These are phyloP conservation scores for Psidium guajava DNA, from an alignment of 345 rosid genomes.

Conservation along the genomic window DNA sequence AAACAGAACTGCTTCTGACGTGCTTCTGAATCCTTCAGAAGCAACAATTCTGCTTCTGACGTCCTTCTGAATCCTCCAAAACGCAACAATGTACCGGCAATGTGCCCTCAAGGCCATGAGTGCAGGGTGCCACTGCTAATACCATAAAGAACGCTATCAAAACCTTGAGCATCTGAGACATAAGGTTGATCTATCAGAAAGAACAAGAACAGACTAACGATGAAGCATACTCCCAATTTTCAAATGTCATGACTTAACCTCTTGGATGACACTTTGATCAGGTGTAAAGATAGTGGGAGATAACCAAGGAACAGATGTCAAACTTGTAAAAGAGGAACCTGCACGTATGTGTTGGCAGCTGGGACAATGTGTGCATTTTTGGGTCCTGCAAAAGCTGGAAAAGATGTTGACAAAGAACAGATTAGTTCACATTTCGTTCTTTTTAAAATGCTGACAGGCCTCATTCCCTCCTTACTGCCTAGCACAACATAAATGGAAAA, in stretches of 20 bases:
- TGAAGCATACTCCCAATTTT: no score
- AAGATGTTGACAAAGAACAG: background rate
- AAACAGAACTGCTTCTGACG: no score
- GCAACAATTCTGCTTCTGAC: no score
- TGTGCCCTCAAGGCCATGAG: no score
- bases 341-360: slow-evolving; percentile 34
- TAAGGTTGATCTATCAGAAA: no score
- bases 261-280: slow-evolving; percentile 41
- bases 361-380: slow-evolving; percentile 25
- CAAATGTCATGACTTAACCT: slow-evolving; percentile 25
- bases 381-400: slow-evolving; percentile 32
- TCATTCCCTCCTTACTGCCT: background rate
- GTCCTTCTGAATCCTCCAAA: no score
- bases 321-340: slow-evolving; percentile 13
- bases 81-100: no score
- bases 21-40: no score
- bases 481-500: background rate
- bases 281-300: slow-evolving; percentile 66
- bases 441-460: background rate
- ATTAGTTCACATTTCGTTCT: background rate
- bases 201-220: no score
- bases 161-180: no score
- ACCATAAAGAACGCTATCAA: no score
- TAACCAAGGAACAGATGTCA: slow-evolving; percentile 50
- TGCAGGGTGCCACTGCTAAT: no score